Base-by-base conservation (phyloP, 2,329 filamentous ascomycete species). In the Colletotrichum sp. region DNA sequence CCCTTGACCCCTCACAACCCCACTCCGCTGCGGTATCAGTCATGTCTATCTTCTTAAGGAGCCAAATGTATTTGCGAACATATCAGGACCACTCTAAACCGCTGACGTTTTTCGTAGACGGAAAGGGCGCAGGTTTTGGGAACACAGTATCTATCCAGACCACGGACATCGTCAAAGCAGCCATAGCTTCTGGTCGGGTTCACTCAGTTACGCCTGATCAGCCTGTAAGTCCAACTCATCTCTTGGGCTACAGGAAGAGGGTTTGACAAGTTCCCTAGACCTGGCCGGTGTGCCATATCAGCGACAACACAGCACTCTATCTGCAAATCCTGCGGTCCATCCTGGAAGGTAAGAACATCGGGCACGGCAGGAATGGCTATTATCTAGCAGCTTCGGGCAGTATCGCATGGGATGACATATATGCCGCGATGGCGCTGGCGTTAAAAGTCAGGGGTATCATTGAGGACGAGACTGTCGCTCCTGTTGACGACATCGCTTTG, bases 61-160 rank as follows among this genome's bases (percentile, higher is more conserved):
- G 36, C 4, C 36, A 1, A 16, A 39, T 0, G 16, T 39, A 39
- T 43, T 2, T n/a, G 18, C 18, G 2, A 43, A n/a, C 8, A 3
- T 2, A 12, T 6, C 1, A 43, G 9, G 18, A 12, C 2, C 16
- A 0, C 9, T n/a, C 4, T 43, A n/a, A 43, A n/a, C 9, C 39
- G 5, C 39, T n/a, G 16, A 43, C 8, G 3, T 2, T 43, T 18
- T 6, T 3, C 39, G 9, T 43, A 43, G 39, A 43, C 2, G 18
- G 9, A n/a, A 43, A 43, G 5, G 39, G 39, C 39, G 18, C 39
- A 43, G 18, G 18, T 3, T 43, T 43, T 2, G 39, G 39, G 9
- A 43, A 43, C 18, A n/a, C 39, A 1, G 1, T 43, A 3, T 43
- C 39, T 6, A 43, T n/a, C 18, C 39, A 43, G 39, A 43, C 39